A percentile compares a stretch with the other conserved stretches of the same genome.
Conservation (phyloP, 495 filamentous ascomycete species). For the Pyronema omphalodes region DNA sequence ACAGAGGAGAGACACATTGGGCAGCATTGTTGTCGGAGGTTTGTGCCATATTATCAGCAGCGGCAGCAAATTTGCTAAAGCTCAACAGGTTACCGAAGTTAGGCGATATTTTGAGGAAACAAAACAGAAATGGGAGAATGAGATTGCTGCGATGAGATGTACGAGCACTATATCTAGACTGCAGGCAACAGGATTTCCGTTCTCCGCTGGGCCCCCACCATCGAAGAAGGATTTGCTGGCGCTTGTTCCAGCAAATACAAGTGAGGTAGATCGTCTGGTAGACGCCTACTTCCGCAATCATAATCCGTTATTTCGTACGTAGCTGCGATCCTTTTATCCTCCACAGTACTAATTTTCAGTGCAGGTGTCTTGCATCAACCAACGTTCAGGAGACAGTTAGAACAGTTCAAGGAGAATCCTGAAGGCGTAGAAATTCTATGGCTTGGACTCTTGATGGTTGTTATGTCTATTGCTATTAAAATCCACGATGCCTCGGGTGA, state of each 20-base stretch:
- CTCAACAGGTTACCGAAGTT: slow-evolving; percentile 63
- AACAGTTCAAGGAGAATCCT: slow-evolving; percentile 75
- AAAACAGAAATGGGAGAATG: slow-evolving; percentile 50
- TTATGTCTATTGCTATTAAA: slow-evolving; percentile 77
- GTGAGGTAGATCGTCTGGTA: slow-evolving; percentile 58
- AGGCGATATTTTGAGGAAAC: slow-evolving; percentile 67
- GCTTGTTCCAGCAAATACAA: slow-evolving; percentile 56
- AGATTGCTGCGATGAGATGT: slow-evolving; percentile 24
- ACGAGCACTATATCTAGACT: slow-evolving; percentile 2
- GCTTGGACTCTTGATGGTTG: slow-evolving; percentile 73
- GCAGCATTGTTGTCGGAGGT: slow-evolving; percentile 70
- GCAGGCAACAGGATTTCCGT: slow-evolving; percentile 32
- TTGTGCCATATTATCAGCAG: slow-evolving; percentile 13
- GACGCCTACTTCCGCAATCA: slow-evolving; percentile 53
- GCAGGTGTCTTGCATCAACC: slow-evolving; percentile 68
- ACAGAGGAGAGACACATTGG: slow-evolving; percentile 83
- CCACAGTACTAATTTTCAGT: slow-evolving; percentile 21
- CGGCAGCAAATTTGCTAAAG: slow-evolving; percentile 11
- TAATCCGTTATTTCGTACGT: slow-evolving; percentile 51
- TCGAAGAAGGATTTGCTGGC: slow-evolving; percentile 57
- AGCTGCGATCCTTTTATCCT: slow-evolving; percentile 25
- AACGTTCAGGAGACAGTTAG: slow-evolving; percentile 71
- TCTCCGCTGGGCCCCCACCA: slow-evolving; percentile 47
- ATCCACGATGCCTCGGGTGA: slow-evolving; percentile 82
- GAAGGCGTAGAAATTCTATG: slow-evolving; percentile 63